These are phyloP conservation scores for Vinca major DNA, from an alignment of 305 asterid genomes.

Conservation along the genomic window DNA sequence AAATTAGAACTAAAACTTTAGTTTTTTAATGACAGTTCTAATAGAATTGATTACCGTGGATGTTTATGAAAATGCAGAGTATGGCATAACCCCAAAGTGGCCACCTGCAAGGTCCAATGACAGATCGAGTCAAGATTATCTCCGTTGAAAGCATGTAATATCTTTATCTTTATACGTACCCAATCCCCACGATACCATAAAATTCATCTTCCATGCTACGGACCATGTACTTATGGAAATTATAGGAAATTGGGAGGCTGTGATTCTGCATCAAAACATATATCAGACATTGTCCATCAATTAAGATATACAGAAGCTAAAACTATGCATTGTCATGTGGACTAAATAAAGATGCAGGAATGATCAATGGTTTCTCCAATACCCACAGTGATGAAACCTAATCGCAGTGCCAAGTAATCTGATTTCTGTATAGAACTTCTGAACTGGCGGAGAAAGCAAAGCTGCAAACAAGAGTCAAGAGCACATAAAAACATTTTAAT, in stretches of 20 bases:
- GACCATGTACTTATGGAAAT: conserved; percentile 82
- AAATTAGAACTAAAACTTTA: conserved; percentile 1
- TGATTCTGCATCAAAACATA: conserved; percentile 44
- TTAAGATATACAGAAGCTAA: background rate
- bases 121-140: conserved; percentile 7
- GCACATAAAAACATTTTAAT: background rate
- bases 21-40: background rate
- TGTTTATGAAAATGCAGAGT: conserved; percentile 74
- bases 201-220: conserved; percentile 98
- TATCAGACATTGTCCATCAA: background rate
- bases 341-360: conserved; percentile 4
- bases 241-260: conserved; percentile 56
- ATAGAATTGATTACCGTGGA: conserved; percentile 46
- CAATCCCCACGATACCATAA: conserved; percentile 70
- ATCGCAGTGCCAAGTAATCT: conserved; percentile 71
- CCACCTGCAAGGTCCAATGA: conserved; percentile 53
- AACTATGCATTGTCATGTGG: background rate
- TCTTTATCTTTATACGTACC: conserved; percentile 32
- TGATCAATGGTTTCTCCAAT: conserved; percentile 1
- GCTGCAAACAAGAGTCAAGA: conserved; percentile 36
- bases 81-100: conserved; percentile 91
- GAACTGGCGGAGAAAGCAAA: conserved; percentile 79
- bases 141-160: background rate
- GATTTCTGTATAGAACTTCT: conserved; percentile 60
- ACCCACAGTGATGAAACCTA: conserved; percentile 93